These are phyloP conservation scores for Volvox carteri DNA, from an alignment of 163 green algal species.

Conservation along the genomic window DNA sequence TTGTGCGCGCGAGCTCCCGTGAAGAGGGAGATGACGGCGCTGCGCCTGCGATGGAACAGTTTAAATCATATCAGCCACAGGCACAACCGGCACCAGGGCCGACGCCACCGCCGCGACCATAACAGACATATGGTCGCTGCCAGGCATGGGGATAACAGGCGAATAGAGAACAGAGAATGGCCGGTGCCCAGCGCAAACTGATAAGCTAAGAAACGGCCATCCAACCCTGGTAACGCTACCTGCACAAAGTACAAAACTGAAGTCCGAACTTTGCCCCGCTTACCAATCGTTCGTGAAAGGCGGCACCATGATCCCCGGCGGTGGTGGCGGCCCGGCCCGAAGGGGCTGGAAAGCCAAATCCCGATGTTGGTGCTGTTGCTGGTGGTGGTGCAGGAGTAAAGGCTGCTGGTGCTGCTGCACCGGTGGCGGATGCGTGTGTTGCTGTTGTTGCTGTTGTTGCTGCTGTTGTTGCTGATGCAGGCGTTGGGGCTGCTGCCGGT, in stretches of 20 bases:
- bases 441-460: not conserved
- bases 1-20: not conserved
- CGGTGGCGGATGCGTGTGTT: not conserved
- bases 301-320: not conserved
- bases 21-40: conserved; percentile 18
- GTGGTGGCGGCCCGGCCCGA: not conserved
- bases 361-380: not conserved
- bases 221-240: too few relatives aligned
- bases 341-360: not conserved
- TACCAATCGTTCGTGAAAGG: conserved; percentile 11
- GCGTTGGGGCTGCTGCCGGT: not conserved
- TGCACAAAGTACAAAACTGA: too few relatives aligned
- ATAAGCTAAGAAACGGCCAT: too few relatives aligned
- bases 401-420: not conserved
- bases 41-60: not conserved
- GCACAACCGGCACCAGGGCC: too few relatives aligned
- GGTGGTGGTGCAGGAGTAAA: not conserved
- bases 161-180: too few relatives aligned
- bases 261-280: too few relatives aligned
- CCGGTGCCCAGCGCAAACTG: too few relatives aligned
- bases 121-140: too few relatives aligned
- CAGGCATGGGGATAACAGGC: too few relatives aligned
- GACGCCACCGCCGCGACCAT: too few relatives aligned
- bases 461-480: not conserved
- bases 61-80: too few relatives aligned